Evolutionary conservation across 2,329 filamentous ascomycete genomes (phyloP).

Genomic region (Fusarium nurragi): DNA sequence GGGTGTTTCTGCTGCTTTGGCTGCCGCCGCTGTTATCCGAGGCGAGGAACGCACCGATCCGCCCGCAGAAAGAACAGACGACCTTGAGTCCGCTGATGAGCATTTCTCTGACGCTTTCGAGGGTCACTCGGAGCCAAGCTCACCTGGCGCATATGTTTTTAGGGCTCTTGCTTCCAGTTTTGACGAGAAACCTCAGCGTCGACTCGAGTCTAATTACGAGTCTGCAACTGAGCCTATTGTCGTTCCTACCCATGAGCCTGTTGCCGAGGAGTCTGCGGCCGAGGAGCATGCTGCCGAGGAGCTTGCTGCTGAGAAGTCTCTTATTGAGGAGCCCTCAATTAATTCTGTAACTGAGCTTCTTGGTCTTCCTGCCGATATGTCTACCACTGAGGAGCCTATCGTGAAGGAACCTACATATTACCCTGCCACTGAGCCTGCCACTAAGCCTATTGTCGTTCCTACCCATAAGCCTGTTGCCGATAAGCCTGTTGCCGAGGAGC

Average conservation of each 20-base stretch:
- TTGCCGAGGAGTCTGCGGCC: background rate
- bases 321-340: background rate
- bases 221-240: background rate
- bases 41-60: conserved; percentile 18
- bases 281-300: background rate
- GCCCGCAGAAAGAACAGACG: conserved; percentile 43
- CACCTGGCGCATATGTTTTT: conserved; percentile 12
- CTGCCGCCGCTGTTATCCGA: conserved; percentile 42
- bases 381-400: background rate
- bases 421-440: background rate
- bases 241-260: background rate
- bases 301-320: background rate
- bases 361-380: no score
- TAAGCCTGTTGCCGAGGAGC: background rate
- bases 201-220: background rate
- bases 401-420: no score
- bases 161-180: background rate
- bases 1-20: conserved; percentile 33
- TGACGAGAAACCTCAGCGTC: background rate
- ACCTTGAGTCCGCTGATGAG: conserved; percentile 49
- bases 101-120: conserved; percentile 51
- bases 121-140: conserved; percentile 33
- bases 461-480: background rate
- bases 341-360: background rate
- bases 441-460: background rate